Evolutionary conservation across 1,284 basidiomycete genomes (phyloP), one percentile per base, ranked within the genome.

Genomic region (Naganishia liquefaciens): DNA sequence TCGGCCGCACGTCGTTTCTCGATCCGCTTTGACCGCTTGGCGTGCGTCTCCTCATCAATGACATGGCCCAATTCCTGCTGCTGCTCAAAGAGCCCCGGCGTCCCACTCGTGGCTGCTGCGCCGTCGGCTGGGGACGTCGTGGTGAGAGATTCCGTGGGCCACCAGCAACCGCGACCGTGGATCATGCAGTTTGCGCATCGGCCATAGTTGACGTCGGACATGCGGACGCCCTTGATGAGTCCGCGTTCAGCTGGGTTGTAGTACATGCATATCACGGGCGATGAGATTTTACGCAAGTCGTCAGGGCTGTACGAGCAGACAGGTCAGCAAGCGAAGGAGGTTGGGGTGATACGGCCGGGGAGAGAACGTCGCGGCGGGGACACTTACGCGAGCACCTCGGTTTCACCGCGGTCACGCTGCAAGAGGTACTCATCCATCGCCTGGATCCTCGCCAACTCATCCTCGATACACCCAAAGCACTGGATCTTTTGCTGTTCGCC

Each of bases 151-250:
- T 49, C 57, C 6, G 57, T 60, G 7, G 57, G 57, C 57, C 57
- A 60, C 57, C 57, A 60, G 46, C 57, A 60, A 5, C 57, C 57
- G 10, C 57, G 30, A 7, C 57, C 57, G 23, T 39, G 33, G 0
- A 33, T 60, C 57, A 60, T 60, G 15, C 57, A 60, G 23, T 60
- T 60, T 7, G 57, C 46, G 25, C 57, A 60, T 5, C 57, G 46
- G 27, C 57, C 57, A 23, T 60, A 60, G 23, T 60, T 60, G 6
- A 28, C 2, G 46, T 60, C 47, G 25, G 30, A 50, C 57, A 60
- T 60, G n/a, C 57, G 57, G 4, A 60, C 57, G 33, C 57, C 57
- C 57, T 60, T 60, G 46, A 60, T 50, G 28, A 60, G 30, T 1
- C 57, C 57, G 11, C 33, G 46, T 27, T 60, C 47, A 1, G 46